Evolutionary conservation across 306 rosid genomes (phyloP).

Genomic region (Pterocarpus santalinus): DNA sequence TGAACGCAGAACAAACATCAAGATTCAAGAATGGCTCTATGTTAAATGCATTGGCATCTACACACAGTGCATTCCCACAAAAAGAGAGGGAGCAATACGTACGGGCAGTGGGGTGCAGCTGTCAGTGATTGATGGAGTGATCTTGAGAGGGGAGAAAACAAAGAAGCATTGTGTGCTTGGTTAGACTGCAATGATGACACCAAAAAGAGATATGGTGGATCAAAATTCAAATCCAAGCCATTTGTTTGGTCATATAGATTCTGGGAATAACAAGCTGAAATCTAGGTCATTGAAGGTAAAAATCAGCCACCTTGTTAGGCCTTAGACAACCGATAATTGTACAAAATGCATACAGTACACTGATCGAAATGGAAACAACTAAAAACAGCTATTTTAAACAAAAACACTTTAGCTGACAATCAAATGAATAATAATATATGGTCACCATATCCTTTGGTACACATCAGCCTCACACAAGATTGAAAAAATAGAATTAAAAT

Average conservation of each 20-base stretch:
- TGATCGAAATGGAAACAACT: background rate
- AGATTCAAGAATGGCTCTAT: conserved; percentile 12
- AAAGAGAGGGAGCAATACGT: conserved; percentile 47
- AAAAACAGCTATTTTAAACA: background rate
- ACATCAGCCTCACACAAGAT: too few relatives aligned
- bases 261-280: conserved; percentile 34
- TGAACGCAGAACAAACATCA: conserved; percentile 30
- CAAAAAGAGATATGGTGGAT: conserved; percentile 39
- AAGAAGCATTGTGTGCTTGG: conserved; percentile 38
- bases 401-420: background rate
- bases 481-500: background rate
- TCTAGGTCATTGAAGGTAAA: conserved; percentile 7
- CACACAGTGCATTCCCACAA: conserved; percentile 52
- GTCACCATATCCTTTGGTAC: too few relatives aligned
- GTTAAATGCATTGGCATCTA: conserved; percentile 50
- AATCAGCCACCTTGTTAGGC: conserved; percentile 25
- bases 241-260: conserved; percentile 26
- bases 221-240: conserved; percentile 36
- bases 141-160: conserved; percentile 33
- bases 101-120: conserved; percentile 58
- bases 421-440: background rate
- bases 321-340: background rate
- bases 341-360: background rate
- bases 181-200: conserved; percentile 40
- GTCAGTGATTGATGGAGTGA: conserved; percentile 43